phyloP scores from a whole-genome alignment of 2,329 filamentous ascomycete species.

The Ceratocystis papillata region DNA sequence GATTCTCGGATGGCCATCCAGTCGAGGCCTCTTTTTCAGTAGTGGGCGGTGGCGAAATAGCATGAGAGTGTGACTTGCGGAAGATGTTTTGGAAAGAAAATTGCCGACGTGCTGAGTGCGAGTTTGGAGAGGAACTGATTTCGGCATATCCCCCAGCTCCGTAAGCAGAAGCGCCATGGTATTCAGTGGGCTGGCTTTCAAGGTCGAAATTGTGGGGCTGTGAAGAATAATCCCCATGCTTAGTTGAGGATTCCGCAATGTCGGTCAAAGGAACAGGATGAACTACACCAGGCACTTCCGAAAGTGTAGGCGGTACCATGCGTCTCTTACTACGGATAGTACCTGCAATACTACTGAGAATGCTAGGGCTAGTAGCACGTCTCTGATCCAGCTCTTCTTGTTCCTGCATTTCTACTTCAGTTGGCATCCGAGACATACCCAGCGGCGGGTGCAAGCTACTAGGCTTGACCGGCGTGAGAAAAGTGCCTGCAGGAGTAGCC shows the following conservation, averaged over 20 bases:
- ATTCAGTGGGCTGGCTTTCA: slow-evolving; percentile 35
- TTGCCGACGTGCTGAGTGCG: slow-evolving; percentile 56
- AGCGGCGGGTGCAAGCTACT: slow-evolving; percentile 56
- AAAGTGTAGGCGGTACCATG: slow-evolving; percentile 32
- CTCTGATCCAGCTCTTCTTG: slow-evolving; percentile 34
- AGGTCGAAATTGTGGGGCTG: slow-evolving; percentile 39
- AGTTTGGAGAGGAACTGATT: slow-evolving; percentile 47
- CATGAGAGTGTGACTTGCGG: slow-evolving; percentile 29
- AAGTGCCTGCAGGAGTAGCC: neutral
- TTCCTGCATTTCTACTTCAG: slow-evolving; percentile 50
- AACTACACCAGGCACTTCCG: slow-evolving; percentile 43
- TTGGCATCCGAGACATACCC: slow-evolving; percentile 77
- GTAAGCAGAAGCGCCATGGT: slow-evolving; percentile 39
- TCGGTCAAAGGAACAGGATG: slow-evolving; percentile 53
- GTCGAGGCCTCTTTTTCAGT: slow-evolving; percentile 24
- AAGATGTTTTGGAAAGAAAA: slow-evolving; percentile 92
- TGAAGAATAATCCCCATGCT: slow-evolving; percentile 32
- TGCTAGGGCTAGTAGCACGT: slow-evolving; percentile 30
- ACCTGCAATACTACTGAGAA: slow-evolving; percentile 47
- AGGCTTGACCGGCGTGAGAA: slow-evolving; percentile 1
- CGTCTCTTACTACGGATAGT: slow-evolving; percentile 37
- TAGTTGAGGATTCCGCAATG: slow-evolving; percentile 41
- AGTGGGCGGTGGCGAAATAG: slow-evolving; percentile 38
- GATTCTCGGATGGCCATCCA: neutral
- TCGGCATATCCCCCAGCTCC: slow-evolving; percentile 32